Conservation (phyloP, 352 stramenopile genomes). For the Pythium phragmitis region DNA sequence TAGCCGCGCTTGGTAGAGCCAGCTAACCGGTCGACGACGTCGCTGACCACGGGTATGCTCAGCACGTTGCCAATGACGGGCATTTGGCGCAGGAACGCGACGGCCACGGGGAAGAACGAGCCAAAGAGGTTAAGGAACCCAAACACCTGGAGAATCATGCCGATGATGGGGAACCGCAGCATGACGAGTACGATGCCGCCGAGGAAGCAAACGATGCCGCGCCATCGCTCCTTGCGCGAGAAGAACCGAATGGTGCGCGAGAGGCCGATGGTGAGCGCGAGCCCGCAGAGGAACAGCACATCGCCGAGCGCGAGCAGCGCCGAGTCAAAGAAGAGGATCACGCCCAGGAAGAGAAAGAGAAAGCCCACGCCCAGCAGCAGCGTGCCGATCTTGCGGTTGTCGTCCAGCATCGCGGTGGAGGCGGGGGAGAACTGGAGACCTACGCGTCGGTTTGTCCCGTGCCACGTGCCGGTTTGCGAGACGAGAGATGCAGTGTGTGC, state of each 20-base stretch:
- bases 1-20: conserved; percentile 85
- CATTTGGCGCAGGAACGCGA: conserved; percentile 91
- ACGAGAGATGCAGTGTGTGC: background rate
- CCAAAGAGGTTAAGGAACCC: conserved; percentile 96
- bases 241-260: conserved; percentile 94
- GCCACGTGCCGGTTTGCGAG: conserved; percentile 17
- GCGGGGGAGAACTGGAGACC: background rate
- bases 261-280: conserved; percentile 93
- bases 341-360: conserved; percentile 91
- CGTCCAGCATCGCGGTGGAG: conserved; percentile 64
- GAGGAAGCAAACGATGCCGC: conserved; percentile 94
- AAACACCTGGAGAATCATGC: conserved; percentile 93
- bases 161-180: conserved; percentile 90
- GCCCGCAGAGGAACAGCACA: conserved; percentile 91
- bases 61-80: conserved; percentile 90
- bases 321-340: conserved; percentile 95
- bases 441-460: background rate
- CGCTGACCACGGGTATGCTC: conserved; percentile 77
- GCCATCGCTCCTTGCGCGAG: conserved; percentile 90
- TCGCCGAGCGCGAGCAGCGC: conserved; percentile 93
- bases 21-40: conserved; percentile 82
- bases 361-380: conserved; percentile 91
- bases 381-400: conserved; percentile 97
- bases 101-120: conserved; percentile 95
- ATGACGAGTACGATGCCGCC: conserved; percentile 92